A percentile compares a stretch with the other conserved stretches of the same genome.
These are phyloP conservation scores for Penicillium taxi DNA, from an alignment of 495 filamentous ascomycete genomes.

Conservation along the genomic window DNA sequence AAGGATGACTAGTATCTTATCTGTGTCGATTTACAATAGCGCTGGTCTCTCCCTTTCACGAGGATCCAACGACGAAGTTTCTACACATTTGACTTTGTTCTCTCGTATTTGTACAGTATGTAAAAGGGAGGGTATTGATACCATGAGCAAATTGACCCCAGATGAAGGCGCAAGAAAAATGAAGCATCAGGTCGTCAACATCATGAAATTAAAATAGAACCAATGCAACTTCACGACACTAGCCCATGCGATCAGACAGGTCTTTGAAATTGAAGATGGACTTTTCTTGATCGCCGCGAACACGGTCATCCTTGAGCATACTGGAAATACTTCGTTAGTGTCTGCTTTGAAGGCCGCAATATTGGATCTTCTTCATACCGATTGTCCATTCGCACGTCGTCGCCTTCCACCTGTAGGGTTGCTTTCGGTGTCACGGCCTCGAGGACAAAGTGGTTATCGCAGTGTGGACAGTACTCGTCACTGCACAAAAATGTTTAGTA, in stretches of 20 bases:
- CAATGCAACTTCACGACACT: conserved; percentile 5
- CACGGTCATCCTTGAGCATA: conserved; percentile 90
- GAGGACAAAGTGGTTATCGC: conserved; percentile 95
- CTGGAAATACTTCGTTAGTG: too few species aligned
- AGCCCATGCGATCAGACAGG: conserved; percentile 69
- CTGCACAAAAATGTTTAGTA: conserved; percentile 29
- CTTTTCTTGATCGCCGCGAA: conserved; percentile 50
- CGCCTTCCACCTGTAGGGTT: conserved; percentile 75
- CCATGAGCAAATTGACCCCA: background rate
- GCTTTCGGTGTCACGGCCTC: conserved; percentile 79
- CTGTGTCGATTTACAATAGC: conserved; percentile 24
- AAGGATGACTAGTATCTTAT: conserved; percentile 5
- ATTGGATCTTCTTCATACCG: conserved; percentile 40
- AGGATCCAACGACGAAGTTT: conserved; percentile 20
- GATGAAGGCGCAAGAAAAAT: conserved; percentile 6
- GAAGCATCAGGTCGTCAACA: conserved; percentile 27
- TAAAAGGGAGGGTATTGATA: conserved; percentile 17
- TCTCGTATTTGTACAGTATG: conserved; percentile 15
- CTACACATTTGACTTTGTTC: conserved; percentile 5
- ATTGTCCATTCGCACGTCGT: conserved; percentile 74
- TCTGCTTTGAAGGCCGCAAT: too few species aligned
- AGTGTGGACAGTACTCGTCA: conserved; percentile 99
- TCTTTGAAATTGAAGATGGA: conserved; percentile 68
- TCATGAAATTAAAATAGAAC: conserved; percentile 16
- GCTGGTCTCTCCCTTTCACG: conserved; percentile 20